A percentile compares a stretch with the other conserved stretches of the same genome.
phyloP scores from a whole-genome alignment of 192 early-diverging fungal genomes.

The Coemansia sp. region DNA sequence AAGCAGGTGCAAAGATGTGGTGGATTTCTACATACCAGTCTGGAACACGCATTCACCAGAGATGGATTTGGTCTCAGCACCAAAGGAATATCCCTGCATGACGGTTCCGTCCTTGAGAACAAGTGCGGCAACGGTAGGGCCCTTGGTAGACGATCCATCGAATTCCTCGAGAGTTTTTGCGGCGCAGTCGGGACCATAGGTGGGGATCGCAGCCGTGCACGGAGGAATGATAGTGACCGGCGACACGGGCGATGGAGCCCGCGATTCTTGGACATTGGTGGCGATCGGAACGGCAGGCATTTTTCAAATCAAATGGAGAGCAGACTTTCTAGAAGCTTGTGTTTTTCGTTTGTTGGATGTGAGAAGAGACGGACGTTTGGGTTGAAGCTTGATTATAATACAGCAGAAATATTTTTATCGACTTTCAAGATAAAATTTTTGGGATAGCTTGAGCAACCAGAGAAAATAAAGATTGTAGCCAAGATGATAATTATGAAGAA shows the following conservation, averaged over 20 bases:
- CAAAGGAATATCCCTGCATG: conserved; percentile 93
- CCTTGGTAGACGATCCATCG: conserved; percentile 25
- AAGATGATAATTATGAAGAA: too few relatives aligned
- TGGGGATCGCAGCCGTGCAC: conserved; percentile 43
- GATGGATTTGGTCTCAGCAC: conserved; percentile 78
- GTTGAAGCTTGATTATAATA: too few relatives aligned
- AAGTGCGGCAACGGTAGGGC: conserved; percentile 63
- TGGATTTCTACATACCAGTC: conserved; percentile 69
- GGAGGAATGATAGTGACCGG: conserved; percentile 36
- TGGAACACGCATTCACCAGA: conserved; percentile 99
- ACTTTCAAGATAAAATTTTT: too few relatives aligned
- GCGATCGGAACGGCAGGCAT: conserved; percentile 51
- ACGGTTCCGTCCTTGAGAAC: conserved; percentile 83
- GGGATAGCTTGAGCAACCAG: too few relatives aligned
- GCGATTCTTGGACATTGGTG: conserved; percentile 51
- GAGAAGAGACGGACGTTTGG: too few relatives aligned
- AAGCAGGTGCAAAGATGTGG: not conserved
- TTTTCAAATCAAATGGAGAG: not conserved
- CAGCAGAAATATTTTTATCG: too few relatives aligned
- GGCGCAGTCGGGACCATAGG: conserved; percentile 38
- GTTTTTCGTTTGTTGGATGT: not conserved
- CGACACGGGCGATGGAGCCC: conserved; percentile 40
- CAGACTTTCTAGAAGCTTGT: not conserved
- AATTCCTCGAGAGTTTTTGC: conserved; percentile 47
- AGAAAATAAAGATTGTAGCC: too few relatives aligned